Base-by-base conservation (phyloP, 2,329 filamentous ascomycete species). In the Periglandula ipomoeae region DNA sequence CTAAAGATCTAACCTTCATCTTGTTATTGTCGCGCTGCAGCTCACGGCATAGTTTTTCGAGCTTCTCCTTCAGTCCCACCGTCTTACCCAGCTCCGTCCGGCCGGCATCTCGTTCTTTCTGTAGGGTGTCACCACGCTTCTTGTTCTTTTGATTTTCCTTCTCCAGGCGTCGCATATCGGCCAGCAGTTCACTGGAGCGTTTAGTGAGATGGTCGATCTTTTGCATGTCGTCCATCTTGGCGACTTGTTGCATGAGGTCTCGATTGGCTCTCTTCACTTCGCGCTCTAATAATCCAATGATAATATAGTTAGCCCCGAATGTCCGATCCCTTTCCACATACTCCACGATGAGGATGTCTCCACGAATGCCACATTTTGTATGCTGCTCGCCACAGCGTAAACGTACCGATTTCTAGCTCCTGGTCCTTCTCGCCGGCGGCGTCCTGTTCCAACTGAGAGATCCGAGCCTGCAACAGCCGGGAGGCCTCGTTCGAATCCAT, bases 11-110 rank as follows among this genome's bases (percentile, higher is more conserved):
- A 68, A 93, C 88, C 84, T 97, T 97, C 56, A 98, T 82, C 70
- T 95, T 94, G 69, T 97, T 97, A 67, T 98, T 98, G 63, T 98
- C 93, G 59, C 91, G 87, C 52, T 94, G 93, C 48, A 98, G 76
- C 66, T 98, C 93, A 49, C 93, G 78, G 60, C 90, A 96, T 27
- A 98, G 74, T 65, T 97, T 98, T 69, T 98, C 93, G 41, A 98
- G 74, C 69, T 97, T 97, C 65, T 97, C 90, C 66, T 95, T 96
- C 63, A 97, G 81, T 1, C 84, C 86, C 19, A 87, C 84, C 20
- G 90, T 91, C 70, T 95, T 95, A 69, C 82, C 91, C 49, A 95
- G 74, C 65, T 98, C 93, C 42, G 84, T 86, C 58, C 89, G 82
- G 50, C 86, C 85, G 56, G 87, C 83, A 64, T 98, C 93, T 66